Base-by-base conservation (phyloP, 164 flowering plant genomes). In the Nelumbo lutea region DNA sequence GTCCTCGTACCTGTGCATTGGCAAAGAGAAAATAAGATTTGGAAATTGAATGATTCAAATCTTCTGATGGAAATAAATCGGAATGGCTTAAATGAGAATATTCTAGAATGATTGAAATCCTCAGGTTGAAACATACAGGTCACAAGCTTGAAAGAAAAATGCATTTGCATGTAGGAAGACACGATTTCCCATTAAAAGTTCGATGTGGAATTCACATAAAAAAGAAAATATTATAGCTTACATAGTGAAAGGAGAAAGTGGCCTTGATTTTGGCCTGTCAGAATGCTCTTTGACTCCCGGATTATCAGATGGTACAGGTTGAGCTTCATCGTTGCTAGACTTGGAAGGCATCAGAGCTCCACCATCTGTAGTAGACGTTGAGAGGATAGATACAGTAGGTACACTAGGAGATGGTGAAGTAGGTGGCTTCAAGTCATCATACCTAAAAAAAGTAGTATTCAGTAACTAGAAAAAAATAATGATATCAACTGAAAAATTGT, bases 241-340 rank as follows among this genome's bases (percentile, higher is more conserved):
- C 90, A 82, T 80, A 42, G 89, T 72, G 65, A 67, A 88, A 71
- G 93, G 93, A 27, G 93, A 88, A 68, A 84, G 88, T 7, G 89
- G 83, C 62, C 68, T 53, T 40, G 79, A 64, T 67, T 81, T 84
- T 69, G 75, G 61, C 68, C 57, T 61, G 8, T 59, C 56, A 1
- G 55, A 59, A 10, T 76, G 72, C 27, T 62, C 68, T 43, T 69
- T 38, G 3, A 66, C 68, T 15, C 5, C 67, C 41, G 65, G n/a
- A 48, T 71, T 68, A 60, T 79, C 78, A 27, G 59, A 59, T 15
- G 48, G 39, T 59, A 67, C 59, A 52, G 72, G 58, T 44, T 67
- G 70, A 61, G 77, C 56, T 71, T 48, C 38, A 44, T 45, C 55
- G 62, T 71, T 66, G 56, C 40, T 74, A 9, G 76, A 42, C 42